A percentile compares a stretch with the other conserved stretches of the same genome.
Conservation (phyloP, 1,139 yeast species). For the Suhomyces yuchorum region DNA sequence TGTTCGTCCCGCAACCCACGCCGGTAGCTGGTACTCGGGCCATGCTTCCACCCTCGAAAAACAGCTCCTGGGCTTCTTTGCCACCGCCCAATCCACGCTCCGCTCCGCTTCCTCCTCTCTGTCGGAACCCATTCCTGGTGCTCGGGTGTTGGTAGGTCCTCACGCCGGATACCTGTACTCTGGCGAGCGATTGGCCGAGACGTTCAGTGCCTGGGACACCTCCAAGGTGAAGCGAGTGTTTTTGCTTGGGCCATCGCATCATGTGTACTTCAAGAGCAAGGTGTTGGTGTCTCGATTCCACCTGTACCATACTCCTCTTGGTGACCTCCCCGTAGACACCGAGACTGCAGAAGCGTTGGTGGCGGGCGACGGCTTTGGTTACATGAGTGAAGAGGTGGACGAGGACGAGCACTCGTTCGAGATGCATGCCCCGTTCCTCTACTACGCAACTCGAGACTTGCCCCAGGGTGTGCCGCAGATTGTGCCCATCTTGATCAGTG, state of each 20-base stretch:
- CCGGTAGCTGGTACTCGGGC: constrained; percentile 85
- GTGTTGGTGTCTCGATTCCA: constrained; percentile 60
- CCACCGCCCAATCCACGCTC: constrained; percentile 21
- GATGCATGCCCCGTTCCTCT: constrained; percentile 86
- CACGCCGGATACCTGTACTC: constrained; percentile 94
- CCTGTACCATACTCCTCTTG: constrained; percentile 78
- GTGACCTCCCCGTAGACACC: constrained; percentile 66
- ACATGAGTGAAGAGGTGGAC: constrained; percentile 65
- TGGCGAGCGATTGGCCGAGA: constrained; percentile 75
- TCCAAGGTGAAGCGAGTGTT: constrained; percentile 63
- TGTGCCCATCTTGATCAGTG: constrained; percentile 82
- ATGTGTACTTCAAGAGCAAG: constrained; percentile 68
- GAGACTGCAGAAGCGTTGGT: constrained; percentile 40
- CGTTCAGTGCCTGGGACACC: constrained; percentile 73
- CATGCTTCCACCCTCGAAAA: constrained; percentile 41
- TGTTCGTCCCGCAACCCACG: constrained; percentile 72
- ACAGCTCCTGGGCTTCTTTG: constrained; percentile 53
- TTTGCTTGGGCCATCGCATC: constrained; percentile 92
- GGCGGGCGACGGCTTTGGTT: constrained; percentile 41
- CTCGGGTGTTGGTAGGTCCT: constrained; percentile 63
- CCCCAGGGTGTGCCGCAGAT: constrained; percentile 52
- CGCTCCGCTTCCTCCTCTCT: constrained; percentile 5
- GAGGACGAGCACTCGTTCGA: constrained; percentile 92
- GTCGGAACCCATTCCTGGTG: constrained; percentile 43
- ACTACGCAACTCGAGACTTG: constrained; percentile 43